A percentile compares a stretch with the other conserved stretches of the same genome.
phyloP scores from a whole-genome alignment of 192 early-diverging fungal genomes.

The Gamsiella multidivaricata region DNA sequence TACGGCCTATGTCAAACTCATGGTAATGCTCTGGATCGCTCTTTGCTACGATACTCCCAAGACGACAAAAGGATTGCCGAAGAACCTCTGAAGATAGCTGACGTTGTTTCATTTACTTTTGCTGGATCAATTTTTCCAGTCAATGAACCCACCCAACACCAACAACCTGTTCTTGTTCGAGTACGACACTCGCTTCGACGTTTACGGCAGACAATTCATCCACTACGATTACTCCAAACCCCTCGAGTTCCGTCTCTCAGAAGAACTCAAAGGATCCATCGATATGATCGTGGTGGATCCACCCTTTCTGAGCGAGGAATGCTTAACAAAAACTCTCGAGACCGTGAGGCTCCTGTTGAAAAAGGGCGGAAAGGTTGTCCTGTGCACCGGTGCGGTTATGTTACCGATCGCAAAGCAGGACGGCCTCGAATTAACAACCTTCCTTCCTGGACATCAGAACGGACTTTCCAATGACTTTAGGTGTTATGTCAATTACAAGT shows the following conservation, averaged over 20 bases:
- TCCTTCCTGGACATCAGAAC: slow-evolving; percentile 72
- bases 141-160: slow-evolving; percentile 39
- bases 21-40: slow-evolving; percentile 56
- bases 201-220: slow-evolving; percentile 75
- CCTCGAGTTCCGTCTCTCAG: slow-evolving; percentile 56
- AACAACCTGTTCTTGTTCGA: slow-evolving; percentile 73
- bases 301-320: slow-evolving; percentile 83
- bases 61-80: not conserved
- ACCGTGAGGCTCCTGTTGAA: slow-evolving; percentile 66
- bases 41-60: no score
- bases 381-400: slow-evolving; percentile 63
- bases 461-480: slow-evolving; percentile 84
- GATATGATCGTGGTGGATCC: slow-evolving; percentile 84
- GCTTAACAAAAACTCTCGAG: slow-evolving; percentile 73
- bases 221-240: slow-evolving; percentile 83
- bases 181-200: slow-evolving; percentile 76
- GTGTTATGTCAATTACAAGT: slow-evolving; percentile 73
- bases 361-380: slow-evolving; percentile 61
- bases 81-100: not conserved
- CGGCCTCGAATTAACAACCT: slow-evolving; percentile 60
- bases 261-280: slow-evolving; percentile 60
- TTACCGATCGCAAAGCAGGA: slow-evolving; percentile 4
- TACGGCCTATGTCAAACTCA: slow-evolving; percentile 71
- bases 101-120: not conserved
- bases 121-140: slow-evolving; percentile 21